Percentiles rank a stretch among this genome's conserved stretches.
These are phyloP conservation scores for Neostapfia colusana DNA, from an alignment of 176 grass and related monocot species.

Conservation along the genomic window DNA sequence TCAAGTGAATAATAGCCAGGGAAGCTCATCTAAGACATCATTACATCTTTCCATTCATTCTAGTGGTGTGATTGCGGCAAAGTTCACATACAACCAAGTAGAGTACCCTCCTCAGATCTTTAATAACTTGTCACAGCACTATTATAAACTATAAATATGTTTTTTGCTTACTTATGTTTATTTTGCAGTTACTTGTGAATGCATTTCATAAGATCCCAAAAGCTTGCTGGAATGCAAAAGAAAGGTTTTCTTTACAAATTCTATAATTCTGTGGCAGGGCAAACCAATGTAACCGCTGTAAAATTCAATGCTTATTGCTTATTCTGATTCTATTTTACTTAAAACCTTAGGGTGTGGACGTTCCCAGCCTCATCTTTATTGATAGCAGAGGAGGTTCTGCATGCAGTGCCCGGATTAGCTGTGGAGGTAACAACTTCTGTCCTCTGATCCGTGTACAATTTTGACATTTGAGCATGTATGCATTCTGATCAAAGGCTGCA, in stretches of 20 bases:
- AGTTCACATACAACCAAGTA: conserved; percentile 72
- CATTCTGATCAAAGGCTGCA: conserved; percentile 27
- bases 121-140: conserved; percentile 14
- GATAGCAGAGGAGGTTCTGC: conserved; percentile 67
- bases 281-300: conserved; percentile 12
- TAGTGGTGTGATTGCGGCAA: conserved; percentile 64
- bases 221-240: conserved; percentile 74
- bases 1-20: conserved; percentile 51
- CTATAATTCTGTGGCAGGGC: neutral
- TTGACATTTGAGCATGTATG: conserved; percentile 29
- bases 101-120: conserved; percentile 7
- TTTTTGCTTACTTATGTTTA: conserved; percentile 15
- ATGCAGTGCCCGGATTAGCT: conserved; percentile 48
- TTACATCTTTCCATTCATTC: conserved; percentile 71
- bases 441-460: neutral
- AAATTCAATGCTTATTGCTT: conserved; percentile 31
- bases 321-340: conserved; percentile 40
- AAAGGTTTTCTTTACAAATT: conserved; percentile 56
- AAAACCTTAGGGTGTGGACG: conserved; percentile 68
- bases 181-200: conserved; percentile 69
- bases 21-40: conserved; percentile 39
- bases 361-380: conserved; percentile 75
- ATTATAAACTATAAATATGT: conserved; percentile 31
- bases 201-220: conserved; percentile 74
- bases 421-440: conserved; percentile 60